Conservation (phyloP, 495 filamentous ascomycete species). For the Penicillium roqueforti region DNA sequence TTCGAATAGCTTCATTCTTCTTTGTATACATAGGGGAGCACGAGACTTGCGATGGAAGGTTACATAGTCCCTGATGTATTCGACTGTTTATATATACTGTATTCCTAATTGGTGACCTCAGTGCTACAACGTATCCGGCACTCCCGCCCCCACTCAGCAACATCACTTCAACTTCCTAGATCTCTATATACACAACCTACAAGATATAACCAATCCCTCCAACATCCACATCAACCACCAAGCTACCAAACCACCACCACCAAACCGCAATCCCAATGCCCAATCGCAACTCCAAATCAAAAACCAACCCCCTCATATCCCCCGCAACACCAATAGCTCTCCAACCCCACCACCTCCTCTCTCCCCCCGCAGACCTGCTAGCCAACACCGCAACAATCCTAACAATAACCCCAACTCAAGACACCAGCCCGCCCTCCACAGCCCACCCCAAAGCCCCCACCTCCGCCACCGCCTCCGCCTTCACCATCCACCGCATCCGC, state of each 20-base stretch:
- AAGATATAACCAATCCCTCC: background rate
- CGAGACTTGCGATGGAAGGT: no score
- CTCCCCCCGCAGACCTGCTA: conserved; percentile 23
- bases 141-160: background rate
- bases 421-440: conserved; percentile 15
- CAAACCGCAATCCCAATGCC: background rate
- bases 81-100: background rate
- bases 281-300: background rate
- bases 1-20: background rate
- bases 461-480: conserved; percentile 14
- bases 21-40: no score
- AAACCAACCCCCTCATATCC: background rate
- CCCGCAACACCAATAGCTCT: conserved; percentile 21
- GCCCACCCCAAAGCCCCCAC: no score
- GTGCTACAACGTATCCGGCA: background rate
- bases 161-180: background rate
- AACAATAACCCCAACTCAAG: conserved; percentile 13
- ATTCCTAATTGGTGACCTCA: background rate
- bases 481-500: conserved; percentile 18
- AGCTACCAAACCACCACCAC: background rate
- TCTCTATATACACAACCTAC: background rate
- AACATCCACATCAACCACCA: background rate
- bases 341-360: conserved; percentile 23
- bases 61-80: background rate
- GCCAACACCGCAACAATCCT: conserved; percentile 27